Conservation (phyloP, 2,329 filamentous ascomycete genomes). For the Monilinia laxa region DNA sequence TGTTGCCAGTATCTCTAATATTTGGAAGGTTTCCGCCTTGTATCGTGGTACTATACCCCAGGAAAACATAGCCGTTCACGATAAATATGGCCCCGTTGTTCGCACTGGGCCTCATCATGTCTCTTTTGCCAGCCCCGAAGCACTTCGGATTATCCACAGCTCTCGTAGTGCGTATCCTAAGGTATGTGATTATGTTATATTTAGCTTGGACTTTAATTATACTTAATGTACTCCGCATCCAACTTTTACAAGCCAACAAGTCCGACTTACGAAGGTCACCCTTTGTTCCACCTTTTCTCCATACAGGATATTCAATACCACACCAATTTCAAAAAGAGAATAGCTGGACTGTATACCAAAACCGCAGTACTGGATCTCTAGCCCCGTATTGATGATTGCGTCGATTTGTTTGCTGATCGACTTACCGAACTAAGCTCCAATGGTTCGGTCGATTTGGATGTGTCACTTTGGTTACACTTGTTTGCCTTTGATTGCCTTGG, state of each 20-base stretch:
- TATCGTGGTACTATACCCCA: neutral
- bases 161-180: conserved; percentile 41
- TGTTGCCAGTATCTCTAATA: conserved; percentile 44
- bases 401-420: neutral
- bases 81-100: conserved; percentile 55
- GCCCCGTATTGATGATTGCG: neutral
- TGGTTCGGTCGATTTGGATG: conserved; percentile 40
- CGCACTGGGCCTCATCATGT: conserved; percentile 57
- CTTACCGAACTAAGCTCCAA: neutral
- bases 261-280: too few relatives aligned
- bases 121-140: conserved; percentile 55
- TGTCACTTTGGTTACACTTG: conserved; percentile 45
- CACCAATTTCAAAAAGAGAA: conserved; percentile 33
- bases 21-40: conserved; percentile 40
- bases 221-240: too few relatives aligned
- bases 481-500: conserved; percentile 52
- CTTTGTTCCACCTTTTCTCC: conserved; percentile 21
- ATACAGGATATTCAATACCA: conserved; percentile 42
- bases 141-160: conserved; percentile 61
- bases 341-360: neutral
- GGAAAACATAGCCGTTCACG: conserved; percentile 48
- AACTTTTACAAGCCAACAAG: too few relatives aligned
- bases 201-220: too few relatives aligned
- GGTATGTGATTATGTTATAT: neutral
- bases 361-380: neutral